Evolutionary conservation across 1,284 basidiomycete genomes (phyloP), one percentile per base, ranked within the genome.

Genomic region (Ustilago cynodontis): DNA sequence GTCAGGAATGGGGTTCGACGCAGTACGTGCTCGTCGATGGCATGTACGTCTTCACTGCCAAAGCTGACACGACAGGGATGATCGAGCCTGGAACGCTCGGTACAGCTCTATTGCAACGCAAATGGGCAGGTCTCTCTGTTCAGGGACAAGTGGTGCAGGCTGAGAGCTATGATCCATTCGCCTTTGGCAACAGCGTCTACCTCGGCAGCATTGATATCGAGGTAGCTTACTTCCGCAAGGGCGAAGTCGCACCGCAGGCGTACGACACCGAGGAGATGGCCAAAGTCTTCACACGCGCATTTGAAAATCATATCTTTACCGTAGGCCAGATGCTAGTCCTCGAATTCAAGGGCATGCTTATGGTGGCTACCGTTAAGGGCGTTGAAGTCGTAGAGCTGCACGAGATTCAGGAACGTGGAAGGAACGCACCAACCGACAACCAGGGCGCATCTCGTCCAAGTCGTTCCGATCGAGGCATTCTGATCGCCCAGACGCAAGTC

Each of bases 401-500:
- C 52, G 74, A 82, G 63, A 60, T 78, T 20, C 76, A 78, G 37
- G 67, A 75, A 61, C 50, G 71, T 8, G 61, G 71, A 31, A 58
- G 20, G 24, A 60, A 47, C 13, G 51, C 59, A 8, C 49, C 29
- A 2, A 37, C 57, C 13, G 56, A 63, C 13, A 18, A 26, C 26
- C 68, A 74, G 0, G 91, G 4, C 78, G 85, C 28, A 86, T 84
- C 58, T 83, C 67, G 72, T n/a, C 45, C 57, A 0, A 68, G 73
- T 31, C 56, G 66, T 43, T 64, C 65, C 20, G 71, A 80, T 71
- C 79, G 76, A 57, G 96, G 95, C 33, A 90, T 98, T 43, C 80
- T 96, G 45, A 95, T 97, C 90, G 91, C 93, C 70, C 92, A 93
- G 86, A 97, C 95, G 8, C 93, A 97, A 79, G 88, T 99, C 52